Base-by-base conservation (phyloP, 768 basidiomycete genomes). In the Hygrocybe coccinea region DNA sequence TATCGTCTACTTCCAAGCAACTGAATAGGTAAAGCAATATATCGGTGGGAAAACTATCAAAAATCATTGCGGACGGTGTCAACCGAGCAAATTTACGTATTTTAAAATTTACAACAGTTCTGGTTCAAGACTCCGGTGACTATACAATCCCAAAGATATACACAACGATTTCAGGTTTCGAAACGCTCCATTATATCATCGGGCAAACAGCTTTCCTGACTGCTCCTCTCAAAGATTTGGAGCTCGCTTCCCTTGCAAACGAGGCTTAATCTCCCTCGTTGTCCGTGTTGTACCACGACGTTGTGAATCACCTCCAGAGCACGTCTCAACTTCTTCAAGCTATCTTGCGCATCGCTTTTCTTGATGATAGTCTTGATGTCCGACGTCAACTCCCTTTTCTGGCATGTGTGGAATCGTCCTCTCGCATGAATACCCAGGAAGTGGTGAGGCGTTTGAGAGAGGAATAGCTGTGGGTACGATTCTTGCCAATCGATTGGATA, bases 391-490 rank as follows among this genome's bases (percentile, higher is more conserved):
- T 76, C 75, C 39, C 72, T 67, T 65, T 85, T 84, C 50, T 76
- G 69, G 6, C 86, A 69, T 9, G 69, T 65, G 2, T 64, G 60
- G 66, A 89, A 89, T 1, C 39, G 67, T 1, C 87, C 87, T 2
- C 73, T 66, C 11, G 71, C 62, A 64, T 89, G 87, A 39, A 78
- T 69, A 0, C 79, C 87, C 52, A 87, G 70, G 63, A 80, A 83
- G 56, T 83, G 75, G 60, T 81, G 77, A 1, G 76, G 70, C 0
- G 85, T 89, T 63, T 85, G 83, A 5, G 88, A 87, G 53, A 90
- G 76, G 64, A 79, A 84, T 10, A 89, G 68, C 64, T 89, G 87
- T 0, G 83, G 80, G 65, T 82, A 87, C 1, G 73, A 69, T 11
- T 86, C 84, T 25, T 62, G 70, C 85, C 85, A 88, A 61, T 85